A percentile compares a stretch with the other conserved stretches of the same genome.
Evolutionary conservation across 768 basidiomycete genomes (phyloP).

Genomic region (Lactarius hatsudake): DNA sequence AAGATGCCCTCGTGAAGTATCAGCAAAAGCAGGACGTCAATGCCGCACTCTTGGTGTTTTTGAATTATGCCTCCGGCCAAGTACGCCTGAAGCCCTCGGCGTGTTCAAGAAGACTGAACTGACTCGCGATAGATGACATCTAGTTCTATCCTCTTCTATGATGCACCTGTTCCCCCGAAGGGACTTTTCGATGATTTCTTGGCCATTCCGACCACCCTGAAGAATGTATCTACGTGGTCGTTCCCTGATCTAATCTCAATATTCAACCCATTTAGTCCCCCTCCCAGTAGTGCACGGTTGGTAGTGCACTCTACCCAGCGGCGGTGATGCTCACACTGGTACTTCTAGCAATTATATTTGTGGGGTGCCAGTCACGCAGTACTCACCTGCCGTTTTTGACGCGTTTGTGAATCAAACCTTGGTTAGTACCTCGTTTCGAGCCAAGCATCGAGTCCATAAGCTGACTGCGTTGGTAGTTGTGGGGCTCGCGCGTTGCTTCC

Average conservation of each 20-base stretch:
- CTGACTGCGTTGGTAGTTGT: background rate
- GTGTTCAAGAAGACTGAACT: background rate
- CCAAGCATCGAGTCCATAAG: background rate
- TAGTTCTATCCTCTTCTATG: constrained; percentile 25
- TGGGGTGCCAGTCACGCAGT: background rate
- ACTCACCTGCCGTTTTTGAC: constrained; percentile 2
- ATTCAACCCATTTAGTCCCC: background rate
- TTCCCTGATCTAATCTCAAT: background rate
- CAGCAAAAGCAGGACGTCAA: background rate
- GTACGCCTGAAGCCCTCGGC: background rate
- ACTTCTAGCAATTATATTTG: background rate
- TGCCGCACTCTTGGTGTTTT: background rate
- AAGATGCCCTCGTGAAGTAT: background rate
- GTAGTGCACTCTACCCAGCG: background rate
- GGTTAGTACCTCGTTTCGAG: background rate
- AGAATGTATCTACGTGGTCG: background rate
- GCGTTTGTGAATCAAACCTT: background rate
- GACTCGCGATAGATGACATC: background rate
- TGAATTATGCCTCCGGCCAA: background rate
- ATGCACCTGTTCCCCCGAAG: constrained; percentile 21
- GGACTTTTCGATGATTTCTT: constrained; percentile 28
- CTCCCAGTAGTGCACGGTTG: background rate
- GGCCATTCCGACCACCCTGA: constrained; percentile 6
- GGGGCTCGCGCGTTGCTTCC: background rate
- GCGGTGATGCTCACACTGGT: background rate